phyloP scores from a whole-genome alignment of 768 basidiomycete species.

The Termitomyces sp. region DNA sequence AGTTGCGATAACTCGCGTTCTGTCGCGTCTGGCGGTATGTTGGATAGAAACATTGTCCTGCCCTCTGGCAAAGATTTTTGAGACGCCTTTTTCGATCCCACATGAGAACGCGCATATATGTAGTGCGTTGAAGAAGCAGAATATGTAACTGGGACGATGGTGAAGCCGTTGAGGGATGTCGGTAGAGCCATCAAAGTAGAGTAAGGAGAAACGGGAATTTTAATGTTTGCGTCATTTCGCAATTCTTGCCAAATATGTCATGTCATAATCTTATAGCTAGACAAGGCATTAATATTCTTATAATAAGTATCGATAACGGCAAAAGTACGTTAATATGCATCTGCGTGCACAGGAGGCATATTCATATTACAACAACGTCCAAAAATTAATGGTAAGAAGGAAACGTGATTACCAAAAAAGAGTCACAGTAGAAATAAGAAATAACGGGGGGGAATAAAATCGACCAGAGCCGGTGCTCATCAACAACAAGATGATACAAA shows the following conservation, averaged over 20 bases:
- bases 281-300: not conserved
- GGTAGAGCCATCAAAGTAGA: conserved; percentile 20
- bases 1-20: conserved; percentile 71
- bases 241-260: not conserved
- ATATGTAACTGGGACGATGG: conserved; percentile 38
- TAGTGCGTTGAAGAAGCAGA: conserved; percentile 51
- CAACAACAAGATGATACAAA: conserved; percentile 12
- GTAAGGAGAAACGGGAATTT: not conserved
- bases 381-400: not conserved
- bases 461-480: not conserved
- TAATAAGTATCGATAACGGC: not conserved
- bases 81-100: conserved; percentile 36
- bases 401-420: conserved; percentile 8
- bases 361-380: conserved; percentile 10
- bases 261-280: not conserved
- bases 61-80: conserved; percentile 34
- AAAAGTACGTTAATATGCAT: not conserved
- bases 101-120: conserved; percentile 72
- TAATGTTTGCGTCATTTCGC: conserved; percentile 3
- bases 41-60: conserved; percentile 83
- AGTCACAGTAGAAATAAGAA: not conserved
- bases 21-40: conserved; percentile 84
- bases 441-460: not conserved
- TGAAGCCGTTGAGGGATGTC: conserved; percentile 39
- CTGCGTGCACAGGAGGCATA: not conserved